Conservation (phyloP, 2,329 filamentous ascomycete genomes). For the Botrytis byssoidea region DNA sequence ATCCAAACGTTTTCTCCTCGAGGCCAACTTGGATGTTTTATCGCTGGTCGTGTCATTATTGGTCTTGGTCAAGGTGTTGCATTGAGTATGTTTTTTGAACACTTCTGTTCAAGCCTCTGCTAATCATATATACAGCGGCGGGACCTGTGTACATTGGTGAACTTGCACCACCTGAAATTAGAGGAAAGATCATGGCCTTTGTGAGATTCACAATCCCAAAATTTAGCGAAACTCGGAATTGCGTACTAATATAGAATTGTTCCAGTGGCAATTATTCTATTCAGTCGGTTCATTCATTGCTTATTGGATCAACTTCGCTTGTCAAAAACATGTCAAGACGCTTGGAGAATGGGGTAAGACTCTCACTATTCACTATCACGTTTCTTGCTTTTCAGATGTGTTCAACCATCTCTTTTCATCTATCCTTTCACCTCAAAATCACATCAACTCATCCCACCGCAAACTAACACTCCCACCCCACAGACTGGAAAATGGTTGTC, state of each 20-base stretch:
- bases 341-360: conserved; percentile 57
- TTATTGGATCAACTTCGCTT: conserved; percentile 34
- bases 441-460: neutral
- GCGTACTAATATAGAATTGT: neutral
- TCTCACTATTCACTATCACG: neutral
- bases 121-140: conserved; percentile 47
- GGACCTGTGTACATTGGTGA: conserved; percentile 72
- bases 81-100: conserved; percentile 46
- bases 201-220: neutral
- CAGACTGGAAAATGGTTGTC: conserved; percentile 66
- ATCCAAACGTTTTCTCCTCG: conserved; percentile 65
- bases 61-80: conserved; percentile 68
- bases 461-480: neutral
- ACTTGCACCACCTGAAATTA: conserved; percentile 61
- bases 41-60: conserved; percentile 66
- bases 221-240: neutral
- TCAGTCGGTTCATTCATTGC: conserved; percentile 48
- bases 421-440: no score
- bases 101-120: neutral
- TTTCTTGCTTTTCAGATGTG: neutral
- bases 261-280: conserved; percentile 63
- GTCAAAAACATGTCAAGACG: conserved; percentile 25
- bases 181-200: conserved; percentile 66
- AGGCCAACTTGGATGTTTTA: conserved; percentile 62
- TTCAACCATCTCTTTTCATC: neutral